Base-by-base conservation (phyloP, 2,329 filamentous ascomycete genomes). In the Cucurbitaria berberidis region DNA sequence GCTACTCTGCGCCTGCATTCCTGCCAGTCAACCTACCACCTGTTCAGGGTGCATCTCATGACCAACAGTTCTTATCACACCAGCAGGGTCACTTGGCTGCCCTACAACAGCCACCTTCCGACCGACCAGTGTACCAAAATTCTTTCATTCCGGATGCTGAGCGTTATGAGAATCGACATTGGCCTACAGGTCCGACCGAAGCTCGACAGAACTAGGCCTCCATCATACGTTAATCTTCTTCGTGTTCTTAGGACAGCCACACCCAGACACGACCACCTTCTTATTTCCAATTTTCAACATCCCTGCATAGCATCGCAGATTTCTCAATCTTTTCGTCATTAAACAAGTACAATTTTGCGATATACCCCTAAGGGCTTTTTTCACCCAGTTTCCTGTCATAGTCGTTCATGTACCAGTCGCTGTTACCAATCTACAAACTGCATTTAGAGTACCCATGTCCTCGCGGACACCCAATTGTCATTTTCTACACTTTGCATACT, bases 151-250 rank as follows among this genome's bases (percentile, higher is more conserved):
- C 49, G 6, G 59, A 64, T 6, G n/a, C 40, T 32, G 50, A 51
- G 18, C 58, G 67, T 18, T 68, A 68, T 48, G 69, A 72, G 32
- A 63, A 61, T 29, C 58, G 64, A 27, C 58, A 58, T 46, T 73
- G 68, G 64, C 46, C 53, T 26, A 53, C 55, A 13, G 55, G 51
- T 9, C 57, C 53, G 24, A 45, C 48, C 34, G 51, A 55, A 30
- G 26, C 16, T 18, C 60, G 59, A 21, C 51, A 58, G 19, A 54
- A 45, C 19, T 51, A 51, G 48, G 13, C 7, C 5, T 22, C 13
- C 5, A 5, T 21, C 13, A 22, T 39, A 39, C 21, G 9, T 39
- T 21, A 24, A n/a, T 26, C 21, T 15, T 24, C 19, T n/a, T n/a
- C 3, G 10, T 24, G 11, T 39, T n/a, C 10, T 39, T 15, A 5